Evolutionary conservation across 768 basidiomycete genomes (phyloP).

Genomic region (Hypholoma sublateritium): DNA sequence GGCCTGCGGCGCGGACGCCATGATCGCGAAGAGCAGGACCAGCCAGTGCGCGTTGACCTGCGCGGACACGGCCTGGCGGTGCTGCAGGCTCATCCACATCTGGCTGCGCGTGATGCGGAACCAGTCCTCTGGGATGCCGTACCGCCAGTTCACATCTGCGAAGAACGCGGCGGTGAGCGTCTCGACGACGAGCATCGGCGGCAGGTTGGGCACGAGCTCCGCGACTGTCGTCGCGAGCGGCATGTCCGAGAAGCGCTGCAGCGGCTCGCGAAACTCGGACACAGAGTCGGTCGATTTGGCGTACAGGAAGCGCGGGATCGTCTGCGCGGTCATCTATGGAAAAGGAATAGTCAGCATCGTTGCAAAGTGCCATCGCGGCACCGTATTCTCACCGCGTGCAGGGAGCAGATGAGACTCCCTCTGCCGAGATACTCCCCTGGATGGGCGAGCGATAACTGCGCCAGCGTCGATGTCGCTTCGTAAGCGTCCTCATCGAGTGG

Average conservation of each 20-base stretch:
- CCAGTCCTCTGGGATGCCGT: slow-evolving; percentile 50
- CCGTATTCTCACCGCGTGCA: slow-evolving; percentile 39
- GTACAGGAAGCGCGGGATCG: slow-evolving; percentile 35
- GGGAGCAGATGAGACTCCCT: slow-evolving; percentile 46
- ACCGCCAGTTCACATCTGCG: slow-evolving; percentile 47
- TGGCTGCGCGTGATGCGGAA: slow-evolving; percentile 39
- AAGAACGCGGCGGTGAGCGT: slow-evolving; percentile 43
- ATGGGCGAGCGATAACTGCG: slow-evolving; percentile 45
- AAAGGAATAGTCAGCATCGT: not conserved
- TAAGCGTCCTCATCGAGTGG: slow-evolving; percentile 23
- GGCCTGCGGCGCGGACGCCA: slow-evolving; percentile 39
- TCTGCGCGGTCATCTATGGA: slow-evolving; percentile 34
- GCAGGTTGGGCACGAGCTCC: slow-evolving; percentile 34
- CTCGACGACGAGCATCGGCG: slow-evolving; percentile 29
- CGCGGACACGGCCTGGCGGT: slow-evolving; percentile 26
- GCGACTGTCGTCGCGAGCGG: slow-evolving; percentile 24
- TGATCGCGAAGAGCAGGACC: slow-evolving; percentile 46
- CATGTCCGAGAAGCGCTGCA: slow-evolving; percentile 21
- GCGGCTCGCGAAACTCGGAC: slow-evolving; percentile 25
- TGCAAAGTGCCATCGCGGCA: not conserved
- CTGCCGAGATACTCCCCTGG: slow-evolving; percentile 49
- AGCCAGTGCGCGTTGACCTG: slow-evolving; percentile 53
- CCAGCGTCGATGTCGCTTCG: slow-evolving; percentile 37
- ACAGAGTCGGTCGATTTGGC: slow-evolving; percentile 40
- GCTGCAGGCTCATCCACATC: slow-evolving; percentile 47